phyloP scores from a whole-genome alignment of 352 stramenopile genomes.

The Heterotrichella gracilis region DNA sequence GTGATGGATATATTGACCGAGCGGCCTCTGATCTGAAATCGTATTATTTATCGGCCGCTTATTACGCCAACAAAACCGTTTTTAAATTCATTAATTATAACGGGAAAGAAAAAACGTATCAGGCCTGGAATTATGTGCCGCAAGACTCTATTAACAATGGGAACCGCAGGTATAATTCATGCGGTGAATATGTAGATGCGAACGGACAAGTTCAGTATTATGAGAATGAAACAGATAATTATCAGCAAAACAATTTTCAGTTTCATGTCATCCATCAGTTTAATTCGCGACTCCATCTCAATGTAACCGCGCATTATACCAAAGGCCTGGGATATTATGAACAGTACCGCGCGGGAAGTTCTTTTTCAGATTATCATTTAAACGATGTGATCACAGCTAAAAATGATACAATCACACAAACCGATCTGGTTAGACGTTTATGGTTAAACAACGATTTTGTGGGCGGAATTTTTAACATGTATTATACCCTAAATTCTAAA shows the following conservation, averaged over 20 bases:
- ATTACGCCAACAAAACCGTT: neutral
- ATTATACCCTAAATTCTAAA: neutral
- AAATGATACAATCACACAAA: neutral
- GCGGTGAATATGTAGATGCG: neutral
- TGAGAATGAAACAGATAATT: slow-evolving; percentile 4
- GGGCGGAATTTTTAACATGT: neutral
- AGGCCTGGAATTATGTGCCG: neutral
- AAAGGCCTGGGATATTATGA: neutral
- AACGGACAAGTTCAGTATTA: neutral
- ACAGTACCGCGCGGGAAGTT: neutral
- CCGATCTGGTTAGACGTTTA: neutral
- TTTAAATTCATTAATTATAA: neutral
- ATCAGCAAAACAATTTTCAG: slow-evolving; percentile 6
- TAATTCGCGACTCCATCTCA: neutral
- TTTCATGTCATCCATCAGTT: neutral
- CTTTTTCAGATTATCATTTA: neutral
- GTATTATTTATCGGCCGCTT: neutral
- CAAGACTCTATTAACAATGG: neutral
- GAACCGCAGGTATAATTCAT: neutral
- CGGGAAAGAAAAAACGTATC: neutral
- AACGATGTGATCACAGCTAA: neutral
- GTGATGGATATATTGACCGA: neutral
- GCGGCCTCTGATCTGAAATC: neutral
- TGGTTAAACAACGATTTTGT: slow-evolving; percentile 8
- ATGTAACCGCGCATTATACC: neutral